Conservation (phyloP, 495 filamentous ascomycete species). For the Glonium stellatum region DNA sequence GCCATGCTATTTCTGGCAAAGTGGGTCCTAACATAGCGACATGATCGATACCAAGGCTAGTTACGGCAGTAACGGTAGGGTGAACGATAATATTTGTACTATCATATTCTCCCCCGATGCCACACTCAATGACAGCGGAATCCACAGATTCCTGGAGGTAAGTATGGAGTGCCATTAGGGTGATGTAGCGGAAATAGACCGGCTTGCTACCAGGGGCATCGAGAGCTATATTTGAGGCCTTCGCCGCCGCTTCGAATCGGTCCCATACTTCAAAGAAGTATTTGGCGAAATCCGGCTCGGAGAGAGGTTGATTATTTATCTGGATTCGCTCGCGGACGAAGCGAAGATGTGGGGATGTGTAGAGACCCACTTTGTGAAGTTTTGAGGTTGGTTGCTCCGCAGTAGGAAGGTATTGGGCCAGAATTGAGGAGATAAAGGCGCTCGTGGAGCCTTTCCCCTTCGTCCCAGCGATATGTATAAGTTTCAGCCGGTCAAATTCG, state of each 20-base stretch:
- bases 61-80: conserved; percentile 70
- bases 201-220: conserved; percentile 55
- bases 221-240: conserved; percentile 42
- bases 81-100: conserved; percentile 80
- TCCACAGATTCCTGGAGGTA: conserved; percentile 77
- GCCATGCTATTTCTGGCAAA: conserved; percentile 91
- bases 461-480: conserved; percentile 80
- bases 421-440: conserved; percentile 58
- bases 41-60: conserved; percentile 87
- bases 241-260: conserved; percentile 52
- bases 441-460: conserved; percentile 88
- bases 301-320: conserved; percentile 69
- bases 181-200: conserved; percentile 84
- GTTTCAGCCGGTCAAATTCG: conserved; percentile 69
- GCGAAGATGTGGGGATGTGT: conserved; percentile 82
- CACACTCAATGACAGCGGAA: conserved; percentile 82
- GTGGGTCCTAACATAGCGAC: conserved; percentile 70
- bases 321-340: conserved; percentile 84
- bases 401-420: conserved; percentile 49
- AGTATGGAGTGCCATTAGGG: conserved; percentile 81
- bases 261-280: conserved; percentile 93
- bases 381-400: conserved; percentile 28
- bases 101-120: conserved; percentile 89
- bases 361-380: conserved; percentile 64
- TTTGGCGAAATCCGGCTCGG: conserved; percentile 66